A percentile compares a stretch with the other conserved stretches of the same genome.
Conservation (phyloP, 805 yeast species). For the Zygoascus bituminiphila region DNA sequence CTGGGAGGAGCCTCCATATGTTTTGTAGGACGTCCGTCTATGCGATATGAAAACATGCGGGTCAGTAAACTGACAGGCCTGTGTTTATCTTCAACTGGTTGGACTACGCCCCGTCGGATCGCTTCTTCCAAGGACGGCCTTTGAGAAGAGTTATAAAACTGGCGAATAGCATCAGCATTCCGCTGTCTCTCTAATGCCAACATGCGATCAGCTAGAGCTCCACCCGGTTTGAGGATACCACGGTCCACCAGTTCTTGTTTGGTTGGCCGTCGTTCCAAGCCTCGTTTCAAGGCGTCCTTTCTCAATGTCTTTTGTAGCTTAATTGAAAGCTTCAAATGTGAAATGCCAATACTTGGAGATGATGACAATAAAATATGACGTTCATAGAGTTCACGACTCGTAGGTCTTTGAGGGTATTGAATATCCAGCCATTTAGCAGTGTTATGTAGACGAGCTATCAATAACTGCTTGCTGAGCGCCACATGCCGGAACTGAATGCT, state of each 20-base stretch:
- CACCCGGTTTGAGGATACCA: conserved; percentile 19
- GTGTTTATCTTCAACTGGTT: background rate
- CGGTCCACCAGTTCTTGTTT: conserved; percentile 20
- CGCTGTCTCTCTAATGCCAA: conserved; percentile 20
- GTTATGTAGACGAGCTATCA: conserved; percentile 14
- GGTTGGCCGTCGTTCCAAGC: conserved; percentile 20
- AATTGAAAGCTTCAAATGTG: conserved; percentile 14
- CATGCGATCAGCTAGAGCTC: conserved; percentile 14
- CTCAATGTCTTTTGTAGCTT: conserved; percentile 15
- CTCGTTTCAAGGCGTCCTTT: conserved; percentile 17
- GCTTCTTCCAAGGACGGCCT: conserved; percentile 17
- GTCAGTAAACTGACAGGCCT: conserved; percentile 15
- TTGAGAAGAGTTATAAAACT: conserved; percentile 13
- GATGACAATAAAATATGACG: conserved; percentile 19
- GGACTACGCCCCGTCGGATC: conserved; percentile 12
- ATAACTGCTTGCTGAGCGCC: conserved; percentile 20
- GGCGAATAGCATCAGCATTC: conserved; percentile 17
- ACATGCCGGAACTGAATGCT: conserved; percentile 14
- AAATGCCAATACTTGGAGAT: conserved; percentile 15
- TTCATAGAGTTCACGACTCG: conserved; percentile 18
- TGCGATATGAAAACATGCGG: conserved; percentile 11
- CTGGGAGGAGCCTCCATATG: conserved; percentile 17
- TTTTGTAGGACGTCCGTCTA: background rate
- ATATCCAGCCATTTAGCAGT: conserved; percentile 17
- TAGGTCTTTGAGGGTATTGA: conserved; percentile 17